These are phyloP conservation scores for Phytophthora citrophthora DNA, from an alignment of 352 stramenopile genomes.

Conservation along the genomic window DNA sequence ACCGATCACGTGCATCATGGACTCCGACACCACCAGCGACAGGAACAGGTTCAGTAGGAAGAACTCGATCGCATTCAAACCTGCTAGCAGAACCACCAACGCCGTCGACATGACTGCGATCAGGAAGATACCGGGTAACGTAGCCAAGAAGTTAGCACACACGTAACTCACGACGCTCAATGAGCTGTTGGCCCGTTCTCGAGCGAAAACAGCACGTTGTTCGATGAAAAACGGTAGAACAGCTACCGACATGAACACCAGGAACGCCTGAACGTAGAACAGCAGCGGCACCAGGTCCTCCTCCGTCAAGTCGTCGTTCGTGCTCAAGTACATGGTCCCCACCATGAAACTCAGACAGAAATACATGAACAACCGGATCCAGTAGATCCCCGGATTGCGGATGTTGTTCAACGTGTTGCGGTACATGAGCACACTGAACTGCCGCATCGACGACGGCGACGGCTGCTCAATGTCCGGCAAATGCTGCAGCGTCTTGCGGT, in stretches of 20 bases:
- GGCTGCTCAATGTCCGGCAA: constrained; percentile 23
- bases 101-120: constrained; percentile 65
- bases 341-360: constrained; percentile 72
- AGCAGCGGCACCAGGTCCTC: constrained; percentile 61
- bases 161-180: constrained; percentile 81
- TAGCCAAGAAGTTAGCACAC: constrained; percentile 69
- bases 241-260: constrained; percentile 90
- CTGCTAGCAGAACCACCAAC: constrained; percentile 56
- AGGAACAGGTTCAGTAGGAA: constrained; percentile 77
- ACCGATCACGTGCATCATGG: constrained; percentile 79
- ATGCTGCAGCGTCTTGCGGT: constrained; percentile 29
- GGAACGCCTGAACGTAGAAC: constrained; percentile 89
- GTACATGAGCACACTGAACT: constrained; percentile 57
- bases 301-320: constrained; percentile 47
- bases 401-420: constrained; percentile 71
- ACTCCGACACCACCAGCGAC: constrained; percentile 77
- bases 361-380: constrained; percentile 77
- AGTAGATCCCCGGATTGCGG: constrained; percentile 74
- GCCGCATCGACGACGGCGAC: constrained; percentile 35
- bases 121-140: constrained; percentile 67
- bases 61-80: constrained; percentile 61
- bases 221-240: constrained; percentile 90
- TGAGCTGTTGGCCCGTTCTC: constrained; percentile 73
- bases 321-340: constrained; percentile 74
- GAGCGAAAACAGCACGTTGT: constrained; percentile 68